Conservation (phyloP, 2,329 filamentous ascomycete species). For the Colletotrichum paranaense region DNA sequence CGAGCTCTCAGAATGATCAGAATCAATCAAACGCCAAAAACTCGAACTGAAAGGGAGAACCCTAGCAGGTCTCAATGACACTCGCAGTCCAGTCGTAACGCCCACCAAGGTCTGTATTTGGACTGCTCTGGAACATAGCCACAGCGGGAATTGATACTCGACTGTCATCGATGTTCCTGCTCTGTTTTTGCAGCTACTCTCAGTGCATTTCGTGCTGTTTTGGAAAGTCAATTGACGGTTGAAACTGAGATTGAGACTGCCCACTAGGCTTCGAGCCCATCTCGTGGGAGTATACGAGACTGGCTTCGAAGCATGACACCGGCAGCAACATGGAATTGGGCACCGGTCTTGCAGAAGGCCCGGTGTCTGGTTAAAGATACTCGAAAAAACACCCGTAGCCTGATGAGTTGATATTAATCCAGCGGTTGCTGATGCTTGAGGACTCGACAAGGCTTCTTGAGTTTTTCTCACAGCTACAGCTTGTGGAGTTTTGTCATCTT, state of each 20-base stretch:
- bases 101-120: not conserved
- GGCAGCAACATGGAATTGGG: not conserved
- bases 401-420: too few species aligned
- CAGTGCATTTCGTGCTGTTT: not conserved
- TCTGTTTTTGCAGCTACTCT: not conserved
- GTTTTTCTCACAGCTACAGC: fast-evolving
- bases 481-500: not conserved
- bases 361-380: not conserved
- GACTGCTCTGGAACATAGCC: conserved; percentile 1
- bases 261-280: not conserved
- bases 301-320: not conserved
- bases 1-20: fast-evolving
- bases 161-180: not conserved
- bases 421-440: too few species aligned
- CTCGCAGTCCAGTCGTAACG: not conserved
- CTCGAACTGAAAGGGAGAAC: fast-evolving
- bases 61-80: not conserved
- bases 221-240: not conserved
- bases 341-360: not conserved
- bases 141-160: not conserved
- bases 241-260: not conserved
- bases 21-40: fast-evolving
- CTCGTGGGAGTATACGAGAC: not conserved
- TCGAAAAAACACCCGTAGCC: too few species aligned
- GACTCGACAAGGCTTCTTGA: fast-evolving